Conservation (phyloP, 805 yeast species). For the Ogataea angusta region DNA sequence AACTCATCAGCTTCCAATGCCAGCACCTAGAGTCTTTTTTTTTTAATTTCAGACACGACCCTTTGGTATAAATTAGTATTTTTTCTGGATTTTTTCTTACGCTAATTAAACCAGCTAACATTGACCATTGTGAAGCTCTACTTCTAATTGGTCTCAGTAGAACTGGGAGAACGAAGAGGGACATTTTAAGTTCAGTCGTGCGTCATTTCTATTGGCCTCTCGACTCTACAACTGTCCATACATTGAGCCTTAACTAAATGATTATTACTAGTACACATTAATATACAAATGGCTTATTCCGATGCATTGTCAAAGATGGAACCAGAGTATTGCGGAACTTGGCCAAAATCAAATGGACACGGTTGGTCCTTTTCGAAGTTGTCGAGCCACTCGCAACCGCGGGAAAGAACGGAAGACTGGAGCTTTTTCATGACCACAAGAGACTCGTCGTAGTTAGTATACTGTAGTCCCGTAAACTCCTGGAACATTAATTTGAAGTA, state of each 20-base stretch:
- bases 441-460: conserved; percentile 20
- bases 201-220: conserved; percentile 9
- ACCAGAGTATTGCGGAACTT: conserved; percentile 21
- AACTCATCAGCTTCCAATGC: not conserved
- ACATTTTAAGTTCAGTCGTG: conserved; percentile 25
- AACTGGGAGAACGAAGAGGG: conserved; percentile 21
- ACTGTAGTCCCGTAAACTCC: conserved; percentile 42
- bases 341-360: conserved; percentile 26
- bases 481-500: conserved; percentile 63
- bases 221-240: conserved; percentile 26
- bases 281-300: conserved; percentile 17
- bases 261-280: conserved; percentile 2
- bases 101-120: conserved; percentile 26
- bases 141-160: conserved; percentile 23
- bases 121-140: conserved; percentile 19
- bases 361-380: conserved; percentile 28
- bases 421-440: conserved; percentile 16
- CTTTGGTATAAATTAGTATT: not conserved
- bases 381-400: conserved; percentile 34
- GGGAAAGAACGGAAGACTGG: conserved; percentile 17
- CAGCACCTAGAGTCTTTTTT: not conserved
- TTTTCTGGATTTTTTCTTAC: conserved; percentile 6
- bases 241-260: conserved; percentile 9
- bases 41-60: conserved; percentile 2
- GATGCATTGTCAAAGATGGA: conserved; percentile 30